Evolutionary conservation across 1,284 basidiomycete species (phyloP).

Genomic region (Irpex sp.): DNA sequence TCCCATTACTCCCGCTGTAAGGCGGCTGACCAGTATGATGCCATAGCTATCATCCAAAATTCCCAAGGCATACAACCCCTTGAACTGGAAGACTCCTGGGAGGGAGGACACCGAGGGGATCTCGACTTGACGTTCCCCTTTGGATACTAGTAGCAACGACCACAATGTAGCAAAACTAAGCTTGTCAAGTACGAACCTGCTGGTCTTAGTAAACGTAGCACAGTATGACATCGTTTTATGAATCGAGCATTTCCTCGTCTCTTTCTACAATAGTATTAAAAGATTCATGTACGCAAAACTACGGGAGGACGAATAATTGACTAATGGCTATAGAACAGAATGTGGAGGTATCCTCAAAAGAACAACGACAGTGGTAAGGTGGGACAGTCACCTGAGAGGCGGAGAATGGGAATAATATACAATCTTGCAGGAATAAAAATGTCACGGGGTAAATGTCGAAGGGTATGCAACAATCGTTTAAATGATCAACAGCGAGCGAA

Average conservation of each 20-base stretch:
- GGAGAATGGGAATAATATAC: neutral
- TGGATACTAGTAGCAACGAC: constrained; percentile 12
- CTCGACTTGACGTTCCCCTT: constrained; percentile 23
- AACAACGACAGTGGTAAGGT: too few relatives aligned
- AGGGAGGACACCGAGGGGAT: constrained; percentile 17
- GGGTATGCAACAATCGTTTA: neutral
- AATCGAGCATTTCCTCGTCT: neutral
- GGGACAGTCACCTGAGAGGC: neutral
- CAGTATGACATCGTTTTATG: too few relatives aligned
- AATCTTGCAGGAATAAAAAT: neutral
- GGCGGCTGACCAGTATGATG: constrained; percentile 25
- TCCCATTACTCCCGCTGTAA: constrained; percentile 26
- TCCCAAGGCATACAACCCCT: constrained; percentile 22
- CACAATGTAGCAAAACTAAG: too few relatives aligned
- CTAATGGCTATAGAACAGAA: constrained; percentile 4
- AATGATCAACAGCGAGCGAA: constrained; percentile 1
- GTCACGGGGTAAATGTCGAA: neutral
- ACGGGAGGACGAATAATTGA: neutral
- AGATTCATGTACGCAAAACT: neutral
- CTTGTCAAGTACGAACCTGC: too few relatives aligned
- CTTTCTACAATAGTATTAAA: neutral
- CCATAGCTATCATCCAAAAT: constrained; percentile 20
- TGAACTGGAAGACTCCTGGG: constrained; percentile 22
- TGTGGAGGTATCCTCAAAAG: neutral
- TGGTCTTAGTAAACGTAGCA: too few relatives aligned